Percentiles rank a stretch among this genome's conserved stretches.
Evolutionary conservation across 1,284 basidiomycete genomes (phyloP).

Genomic region (Rhizoctonia solani): DNA sequence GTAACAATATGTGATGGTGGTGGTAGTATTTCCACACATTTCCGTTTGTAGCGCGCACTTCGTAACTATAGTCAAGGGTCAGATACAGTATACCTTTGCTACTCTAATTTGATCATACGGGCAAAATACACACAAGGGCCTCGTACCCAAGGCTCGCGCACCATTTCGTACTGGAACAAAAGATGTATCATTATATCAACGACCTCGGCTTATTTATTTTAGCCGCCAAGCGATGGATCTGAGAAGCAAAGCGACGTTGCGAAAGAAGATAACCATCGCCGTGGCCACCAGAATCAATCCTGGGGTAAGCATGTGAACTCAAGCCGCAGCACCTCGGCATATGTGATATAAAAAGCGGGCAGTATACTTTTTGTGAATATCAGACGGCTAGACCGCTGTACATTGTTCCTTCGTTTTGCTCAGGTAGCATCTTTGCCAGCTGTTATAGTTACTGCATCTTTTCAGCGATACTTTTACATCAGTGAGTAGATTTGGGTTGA

Average conservation of each 20-base stretch:
- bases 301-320: background rate
- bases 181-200: too few relatives aligned
- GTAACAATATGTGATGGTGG: too few relatives aligned
- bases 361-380: background rate
- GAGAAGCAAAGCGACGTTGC: conserved; percentile 6
- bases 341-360: background rate
- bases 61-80: too few relatives aligned
- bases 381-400: conserved; percentile 31
- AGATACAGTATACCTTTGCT: too few relatives aligned
- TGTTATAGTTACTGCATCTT: background rate
- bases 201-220: too few relatives aligned
- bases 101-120: too few relatives aligned
- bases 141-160: too few relatives aligned
- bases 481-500: background rate
- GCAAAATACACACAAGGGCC: too few relatives aligned
- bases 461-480: background rate
- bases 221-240: too few relatives aligned
- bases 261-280: conserved; percentile 9
- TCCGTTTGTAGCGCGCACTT: too few relatives aligned
- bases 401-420: conserved; percentile 10
- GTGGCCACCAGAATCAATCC: conserved; percentile 5
- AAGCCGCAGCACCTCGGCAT: background rate
- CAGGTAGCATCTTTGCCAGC: conserved; percentile 23
- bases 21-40: too few relatives aligned
- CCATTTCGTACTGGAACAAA: too few relatives aligned